Evolutionary conservation across 2,329 filamentous ascomycete species (phyloP).

Genomic region (Chaetomium globosum): DNA sequence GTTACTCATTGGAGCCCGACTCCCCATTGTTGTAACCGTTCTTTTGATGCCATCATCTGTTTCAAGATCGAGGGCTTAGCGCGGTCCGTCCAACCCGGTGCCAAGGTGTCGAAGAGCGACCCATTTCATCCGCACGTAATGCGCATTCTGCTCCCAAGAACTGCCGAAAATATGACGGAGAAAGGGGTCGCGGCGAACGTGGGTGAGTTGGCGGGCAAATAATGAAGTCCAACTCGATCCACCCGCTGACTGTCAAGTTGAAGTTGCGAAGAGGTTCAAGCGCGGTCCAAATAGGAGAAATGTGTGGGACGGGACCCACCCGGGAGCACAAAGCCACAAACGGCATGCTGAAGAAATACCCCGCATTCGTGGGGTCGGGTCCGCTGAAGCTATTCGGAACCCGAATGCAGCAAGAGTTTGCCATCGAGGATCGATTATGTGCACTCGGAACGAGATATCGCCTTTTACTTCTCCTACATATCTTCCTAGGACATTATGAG

Average conservation of each 20-base stretch:
- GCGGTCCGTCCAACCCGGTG: background rate
- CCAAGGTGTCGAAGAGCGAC: slow-evolving; percentile 6
- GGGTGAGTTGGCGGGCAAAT: background rate
- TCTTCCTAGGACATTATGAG: background rate
- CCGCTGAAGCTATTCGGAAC: slow-evolving; percentile 25
- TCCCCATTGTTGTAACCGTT: background rate
- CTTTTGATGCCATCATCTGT: background rate
- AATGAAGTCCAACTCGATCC: background rate
- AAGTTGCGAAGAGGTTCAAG: background rate
- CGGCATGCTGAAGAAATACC: slow-evolving; percentile 2
- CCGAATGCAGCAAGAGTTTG: slow-evolving; percentile 2
- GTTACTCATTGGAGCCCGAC: background rate
- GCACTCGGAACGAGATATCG: background rate
- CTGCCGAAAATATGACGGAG: background rate
- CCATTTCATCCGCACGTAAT: slow-evolving; percentile 1
- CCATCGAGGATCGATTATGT: background rate
- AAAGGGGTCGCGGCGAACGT: background rate
- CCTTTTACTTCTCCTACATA: background rate
- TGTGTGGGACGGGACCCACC: slow-evolving; percentile 27
- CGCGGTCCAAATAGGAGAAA: background rate
- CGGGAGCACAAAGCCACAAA: background rate
- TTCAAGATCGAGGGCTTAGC: background rate
- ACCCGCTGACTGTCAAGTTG: slow-evolving; percentile 8
- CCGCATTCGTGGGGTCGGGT: slow-evolving; percentile 11
- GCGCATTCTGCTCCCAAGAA: too few species aligned